Base-by-base conservation (phyloP, 2,329 filamentous ascomycete genomes). In the Myriosclerotinia duriaeana region DNA sequence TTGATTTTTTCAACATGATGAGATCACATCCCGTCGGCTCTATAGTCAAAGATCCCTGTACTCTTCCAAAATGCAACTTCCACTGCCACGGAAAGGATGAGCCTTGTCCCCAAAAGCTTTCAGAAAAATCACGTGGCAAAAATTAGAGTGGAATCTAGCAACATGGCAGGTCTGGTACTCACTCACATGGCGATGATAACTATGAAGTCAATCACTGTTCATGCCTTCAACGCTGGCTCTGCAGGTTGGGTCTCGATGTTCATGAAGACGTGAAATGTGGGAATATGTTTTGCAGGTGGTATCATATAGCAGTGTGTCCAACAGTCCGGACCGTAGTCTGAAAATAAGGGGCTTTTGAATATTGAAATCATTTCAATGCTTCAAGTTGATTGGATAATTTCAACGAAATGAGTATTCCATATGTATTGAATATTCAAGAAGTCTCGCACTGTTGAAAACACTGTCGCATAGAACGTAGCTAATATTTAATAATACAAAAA, bases 121-220 rank as follows among this genome's bases (percentile, higher is more conserved):
- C 15, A 5, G n/a, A 6, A 8, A 15, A 17, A 14, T 1, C 14
- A 9, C 3, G 17, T 0, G 12, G 11, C 26, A 2, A 36, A 22
- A 5, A 17, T 1, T 1, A 12, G 6, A 42, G 1, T 36, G 2
- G n/a, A 17, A 5, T 2, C 3, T 53, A 12, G 11, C 0, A 22
- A 36, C 17, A 53, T n/a, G 7, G 5, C 17, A 6, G 15, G 17
- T 7, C 9, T 14, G 15, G 15, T 8, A 20, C 34, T 20, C 5
- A 11, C 15, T n/a, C n/a, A n/a, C n/a, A 53, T 34, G 15, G 1
- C 9, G 2, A 1, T 34, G 52, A 14, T 15, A 15, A 34, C 34
- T 22, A 12, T 26, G n/a, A 8, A 34, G 1, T 53, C 52, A 20
- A 8, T 34, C 7, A 11, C 26, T 53, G 22, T 26, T 17, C 26